A percentile compares a stretch with the other conserved stretches of the same genome.
Evolutionary conservation across 129 eudicot species (phyloP).

Genomic region (Silybum marianum): DNA sequence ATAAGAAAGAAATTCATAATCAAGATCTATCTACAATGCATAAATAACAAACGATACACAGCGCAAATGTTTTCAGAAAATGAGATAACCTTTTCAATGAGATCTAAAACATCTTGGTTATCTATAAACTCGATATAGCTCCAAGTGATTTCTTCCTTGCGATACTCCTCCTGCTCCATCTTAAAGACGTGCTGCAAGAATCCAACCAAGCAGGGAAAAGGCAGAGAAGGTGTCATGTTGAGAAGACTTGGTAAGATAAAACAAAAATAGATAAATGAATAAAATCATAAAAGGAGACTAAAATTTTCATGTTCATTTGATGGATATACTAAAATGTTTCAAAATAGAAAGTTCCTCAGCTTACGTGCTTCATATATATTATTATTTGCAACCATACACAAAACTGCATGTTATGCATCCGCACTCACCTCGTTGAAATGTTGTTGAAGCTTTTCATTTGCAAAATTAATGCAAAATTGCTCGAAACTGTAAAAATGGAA

Average conservation of each 20-base stretch:
- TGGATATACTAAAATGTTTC: conserved; percentile 7
- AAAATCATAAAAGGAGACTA: neutral
- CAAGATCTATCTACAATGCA: neutral
- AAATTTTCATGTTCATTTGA: neutral
- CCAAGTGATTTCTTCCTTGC: conserved; percentile 88
- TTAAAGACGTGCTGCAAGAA: conserved; percentile 87
- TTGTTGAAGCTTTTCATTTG: conserved; percentile 98
- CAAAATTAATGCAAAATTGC: conserved; percentile 98
- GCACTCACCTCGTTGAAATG: conserved; percentile 92
- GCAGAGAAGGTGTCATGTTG: conserved; percentile 4
- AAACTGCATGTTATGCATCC: conserved; percentile 16
- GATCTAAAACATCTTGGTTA: conserved; percentile 96
- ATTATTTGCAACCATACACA: neutral
- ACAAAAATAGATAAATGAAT: neutral
- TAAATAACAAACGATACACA: neutral
- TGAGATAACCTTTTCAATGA: conserved; percentile 83
- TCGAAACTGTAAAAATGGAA: conserved; percentile 65
- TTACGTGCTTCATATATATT: neutral
- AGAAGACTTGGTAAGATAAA: conserved; percentile 1
- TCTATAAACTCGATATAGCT: conserved; percentile 97
- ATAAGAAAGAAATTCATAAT: conserved; percentile 25
- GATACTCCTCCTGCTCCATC: conserved; percentile 99
- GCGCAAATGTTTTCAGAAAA: conserved; percentile 2
- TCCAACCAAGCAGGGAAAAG: conserved; percentile 1
- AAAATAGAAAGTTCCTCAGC: neutral